phyloP scores from a whole-genome alignment of 2,329 filamentous ascomycete genomes.

The Aschersonia sp. region DNA sequence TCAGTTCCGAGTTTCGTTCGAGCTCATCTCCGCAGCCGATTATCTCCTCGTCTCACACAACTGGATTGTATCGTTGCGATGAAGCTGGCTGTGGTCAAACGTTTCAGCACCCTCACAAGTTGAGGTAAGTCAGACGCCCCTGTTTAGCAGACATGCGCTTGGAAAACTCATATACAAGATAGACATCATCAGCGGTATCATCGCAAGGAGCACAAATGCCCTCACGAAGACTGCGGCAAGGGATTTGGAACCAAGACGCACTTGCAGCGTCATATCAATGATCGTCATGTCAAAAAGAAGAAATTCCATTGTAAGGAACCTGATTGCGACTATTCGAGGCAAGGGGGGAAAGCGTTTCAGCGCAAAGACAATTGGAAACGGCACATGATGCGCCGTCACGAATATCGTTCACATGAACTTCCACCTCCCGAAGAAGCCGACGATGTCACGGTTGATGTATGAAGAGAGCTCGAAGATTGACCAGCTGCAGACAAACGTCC shows the following conservation, averaged over 20 bases:
- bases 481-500: too few relatives aligned
- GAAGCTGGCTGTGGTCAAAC: conserved; percentile 22
- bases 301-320: conserved; percentile 42
- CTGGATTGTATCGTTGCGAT: conserved; percentile 17
- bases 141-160: not conserved
- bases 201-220: conserved; percentile 42
- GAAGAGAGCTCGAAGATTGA: not conserved
- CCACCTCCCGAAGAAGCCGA: conserved; percentile 28
- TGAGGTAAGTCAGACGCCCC: conserved; percentile 28
- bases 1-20: conserved; percentile 20
- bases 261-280: conserved; percentile 46
- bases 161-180: conserved; percentile 1
- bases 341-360: conserved; percentile 43
- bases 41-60: conserved; percentile 13
- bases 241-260: conserved; percentile 48
- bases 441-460: conserved; percentile 15
- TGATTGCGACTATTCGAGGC: conserved; percentile 39
- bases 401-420: conserved; percentile 22
- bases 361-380: conserved; percentile 49
- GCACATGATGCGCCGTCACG: conserved; percentile 47
- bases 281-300: conserved; percentile 44
- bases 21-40: conserved; percentile 19
- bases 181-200: conserved; percentile 48
- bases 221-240: conserved; percentile 36
- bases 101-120: conserved; percentile 45